These are phyloP conservation scores for Leersia perrieri DNA, from an alignment of 176 grass and related monocot species.

Conservation along the genomic window DNA sequence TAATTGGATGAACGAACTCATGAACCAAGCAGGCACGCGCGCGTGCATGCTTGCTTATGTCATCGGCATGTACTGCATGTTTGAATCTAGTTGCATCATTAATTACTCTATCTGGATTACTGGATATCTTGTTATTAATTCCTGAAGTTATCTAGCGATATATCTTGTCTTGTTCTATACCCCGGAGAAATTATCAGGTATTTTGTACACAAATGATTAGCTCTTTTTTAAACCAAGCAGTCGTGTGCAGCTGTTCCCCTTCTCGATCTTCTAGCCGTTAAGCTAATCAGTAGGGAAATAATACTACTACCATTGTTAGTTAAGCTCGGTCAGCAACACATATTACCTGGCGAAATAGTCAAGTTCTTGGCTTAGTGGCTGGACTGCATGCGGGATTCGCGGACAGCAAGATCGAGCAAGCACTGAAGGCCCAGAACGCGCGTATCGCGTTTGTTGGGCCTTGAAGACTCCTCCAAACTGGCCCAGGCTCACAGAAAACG, in stretches of 20 bases:
- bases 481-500: too few species aligned
- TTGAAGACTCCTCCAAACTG: neutral
- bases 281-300: too few species aligned
- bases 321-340: neutral
- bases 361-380: too few species aligned
- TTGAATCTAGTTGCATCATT: neutral
- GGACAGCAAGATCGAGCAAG: too few species aligned
- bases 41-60: neutral
- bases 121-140: neutral
- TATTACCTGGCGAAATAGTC: neutral
- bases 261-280: neutral
- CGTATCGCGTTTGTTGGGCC: too few species aligned
- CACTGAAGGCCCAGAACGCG: too few species aligned
- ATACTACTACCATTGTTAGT: neutral
- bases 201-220: neutral
- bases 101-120: neutral
- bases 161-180: neutral
- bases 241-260: neutral
- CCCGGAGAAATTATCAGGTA: too few species aligned
- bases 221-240: neutral
- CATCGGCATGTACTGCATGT: neutral
- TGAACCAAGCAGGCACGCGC: neutral
- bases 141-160: neutral
- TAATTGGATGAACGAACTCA: too few species aligned
- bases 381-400: too few species aligned